Conservation (phyloP, 257 asterid species). For the Apocynum venetum region DNA sequence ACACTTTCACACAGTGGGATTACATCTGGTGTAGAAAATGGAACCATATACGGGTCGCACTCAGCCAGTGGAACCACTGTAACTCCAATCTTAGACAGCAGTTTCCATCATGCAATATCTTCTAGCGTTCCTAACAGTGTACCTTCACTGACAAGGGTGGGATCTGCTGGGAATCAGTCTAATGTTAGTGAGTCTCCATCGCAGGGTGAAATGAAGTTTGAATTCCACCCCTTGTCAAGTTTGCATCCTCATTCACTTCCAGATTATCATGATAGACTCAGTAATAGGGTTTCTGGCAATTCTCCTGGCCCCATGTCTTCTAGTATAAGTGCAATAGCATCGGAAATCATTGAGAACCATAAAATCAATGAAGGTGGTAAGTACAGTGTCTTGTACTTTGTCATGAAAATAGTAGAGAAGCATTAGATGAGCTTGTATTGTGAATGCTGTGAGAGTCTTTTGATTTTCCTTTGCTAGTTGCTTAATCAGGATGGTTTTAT, state of each 20-base stretch:
- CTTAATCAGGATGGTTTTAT: background rate
- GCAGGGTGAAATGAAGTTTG: slow-evolving; percentile 52
- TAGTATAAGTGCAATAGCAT: slow-evolving; percentile 45
- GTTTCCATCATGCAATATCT: slow-evolving; percentile 53
- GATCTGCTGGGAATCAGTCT: slow-evolving; percentile 49
- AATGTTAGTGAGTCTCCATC: slow-evolving; percentile 47
- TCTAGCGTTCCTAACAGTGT: slow-evolving; percentile 65
- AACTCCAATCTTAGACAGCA: slow-evolving; percentile 48
- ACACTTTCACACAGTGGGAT: slow-evolving; percentile 48
- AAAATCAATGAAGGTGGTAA: slow-evolving; percentile 66
- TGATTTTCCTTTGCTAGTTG: background rate
- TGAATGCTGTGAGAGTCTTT: background rate
- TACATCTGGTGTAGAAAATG: slow-evolving; percentile 42
- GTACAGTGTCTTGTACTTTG: slow-evolving; percentile 11
- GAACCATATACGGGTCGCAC: slow-evolving; percentile 40
- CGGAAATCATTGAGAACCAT: slow-evolving; percentile 57
- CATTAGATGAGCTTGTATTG: background rate
- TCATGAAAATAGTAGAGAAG: background rate
- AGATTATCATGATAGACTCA: slow-evolving; percentile 64
- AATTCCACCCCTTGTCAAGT: slow-evolving; percentile 50
- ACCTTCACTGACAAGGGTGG: slow-evolving; percentile 50
- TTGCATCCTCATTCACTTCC: slow-evolving; percentile 78
- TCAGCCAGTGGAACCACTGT: slow-evolving; percentile 47
- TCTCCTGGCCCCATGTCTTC: slow-evolving; percentile 66
- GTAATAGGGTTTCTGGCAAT: slow-evolving; percentile 56